A percentile compares a stretch with the other conserved stretches of the same genome.
Conservation (phyloP, 2,329 filamentous ascomycete species). For the Sporothrix luriei region DNA sequence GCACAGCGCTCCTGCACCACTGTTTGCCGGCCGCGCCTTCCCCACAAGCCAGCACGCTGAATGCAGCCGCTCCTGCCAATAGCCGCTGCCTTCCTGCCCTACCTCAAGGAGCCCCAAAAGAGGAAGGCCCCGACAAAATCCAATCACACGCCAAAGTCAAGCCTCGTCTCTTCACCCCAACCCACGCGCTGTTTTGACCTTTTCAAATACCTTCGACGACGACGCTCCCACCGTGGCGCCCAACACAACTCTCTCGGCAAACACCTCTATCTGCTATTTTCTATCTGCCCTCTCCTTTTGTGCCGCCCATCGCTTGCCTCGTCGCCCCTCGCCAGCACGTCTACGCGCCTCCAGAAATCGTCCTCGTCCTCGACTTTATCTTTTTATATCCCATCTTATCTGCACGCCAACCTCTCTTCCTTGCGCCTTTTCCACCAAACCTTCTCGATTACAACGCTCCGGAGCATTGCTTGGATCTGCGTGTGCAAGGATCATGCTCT, state of each 20-base stretch:
- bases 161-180: background rate
- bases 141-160: conserved; percentile 20
- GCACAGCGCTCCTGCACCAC: background rate
- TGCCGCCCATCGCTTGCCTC: background rate
- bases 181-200: background rate
- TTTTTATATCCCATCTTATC: background rate
- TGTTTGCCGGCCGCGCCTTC: conserved; percentile 14
- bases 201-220: background rate
- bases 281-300: background rate
- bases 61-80: conserved; percentile 4
- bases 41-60: conserved; percentile 9
- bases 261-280: background rate
- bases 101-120: background rate
- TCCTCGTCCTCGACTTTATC: background rate
- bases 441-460: background rate
- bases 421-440: background rate
- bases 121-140: conserved; percentile 14
- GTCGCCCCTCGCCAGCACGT: background rate
- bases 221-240: background rate
- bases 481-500: conserved; percentile 11
- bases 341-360: background rate
- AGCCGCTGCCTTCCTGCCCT: conserved; percentile 8
- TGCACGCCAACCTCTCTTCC: background rate
- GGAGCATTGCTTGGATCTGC: background rate
- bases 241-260: background rate